Evolutionary conservation across 2,329 filamentous ascomycete species (phyloP).

Genomic region (Aureobasidium subglaciale): DNA sequence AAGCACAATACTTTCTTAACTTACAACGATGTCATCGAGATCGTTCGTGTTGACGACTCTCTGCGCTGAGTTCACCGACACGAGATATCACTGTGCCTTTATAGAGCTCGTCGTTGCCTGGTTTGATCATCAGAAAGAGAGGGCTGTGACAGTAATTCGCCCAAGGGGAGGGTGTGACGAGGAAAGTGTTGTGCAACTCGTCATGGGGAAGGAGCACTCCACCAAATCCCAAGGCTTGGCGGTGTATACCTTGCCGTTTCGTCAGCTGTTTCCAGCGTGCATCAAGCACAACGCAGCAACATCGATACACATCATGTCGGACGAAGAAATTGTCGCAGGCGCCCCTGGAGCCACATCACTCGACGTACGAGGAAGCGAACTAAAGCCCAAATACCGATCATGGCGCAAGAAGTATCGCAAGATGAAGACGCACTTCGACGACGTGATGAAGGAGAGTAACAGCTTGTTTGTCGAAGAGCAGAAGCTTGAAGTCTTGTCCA

Average conservation of each 20-base stretch:
- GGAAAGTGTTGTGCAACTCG: too few species aligned
- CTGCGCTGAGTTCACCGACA: too few species aligned
- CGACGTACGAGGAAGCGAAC: not conserved
- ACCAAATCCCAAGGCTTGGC: not conserved
- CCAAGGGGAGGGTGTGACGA: too few species aligned
- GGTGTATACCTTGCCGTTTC: not conserved
- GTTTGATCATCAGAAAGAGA: too few species aligned
- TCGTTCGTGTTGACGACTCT: too few species aligned
- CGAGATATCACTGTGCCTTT: too few species aligned
- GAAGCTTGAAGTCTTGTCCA: conserved; percentile 71
- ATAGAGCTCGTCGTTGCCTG: too few species aligned
- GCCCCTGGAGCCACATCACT: not conserved
- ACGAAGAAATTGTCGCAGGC: conserved; percentile 15
- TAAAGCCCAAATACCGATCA: conserved; percentile 32
- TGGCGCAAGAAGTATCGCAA: conserved; percentile 82
- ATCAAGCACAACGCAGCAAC: not conserved
- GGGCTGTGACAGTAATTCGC: too few species aligned
- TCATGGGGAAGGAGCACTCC: not conserved
- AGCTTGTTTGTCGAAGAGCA: conserved; percentile 74
- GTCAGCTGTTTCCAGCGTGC: not conserved
- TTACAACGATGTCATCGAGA: too few species aligned
- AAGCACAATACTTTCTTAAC: too few species aligned
- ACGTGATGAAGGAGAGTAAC: conserved; percentile 73
- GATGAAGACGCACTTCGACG: conserved; percentile 73
- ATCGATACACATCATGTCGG: conserved; percentile 13